phyloP scores from a whole-genome alignment of 192 early-diverging fungal genomes.

The Podila horticola region DNA sequence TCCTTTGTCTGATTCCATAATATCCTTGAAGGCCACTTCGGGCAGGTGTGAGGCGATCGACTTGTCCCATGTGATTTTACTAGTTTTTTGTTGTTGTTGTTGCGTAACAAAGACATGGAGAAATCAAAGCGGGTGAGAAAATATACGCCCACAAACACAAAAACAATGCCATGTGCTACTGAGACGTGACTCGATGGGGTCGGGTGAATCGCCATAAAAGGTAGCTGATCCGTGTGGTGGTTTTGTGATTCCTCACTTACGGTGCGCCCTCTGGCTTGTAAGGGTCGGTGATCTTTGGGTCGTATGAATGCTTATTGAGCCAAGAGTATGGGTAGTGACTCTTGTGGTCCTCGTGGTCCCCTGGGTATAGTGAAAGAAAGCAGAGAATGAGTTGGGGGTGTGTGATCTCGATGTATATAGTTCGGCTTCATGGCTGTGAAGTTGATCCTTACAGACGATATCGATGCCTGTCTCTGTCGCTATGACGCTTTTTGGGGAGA shows the following conservation, averaged over 20 bases:
- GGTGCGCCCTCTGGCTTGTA: slow-evolving; percentile 34
- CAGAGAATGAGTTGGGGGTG: slow-evolving; percentile 2
- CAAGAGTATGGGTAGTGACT: slow-evolving; percentile 69
- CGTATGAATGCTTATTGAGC: slow-evolving; percentile 74
- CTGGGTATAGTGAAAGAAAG: slow-evolving; percentile 20
- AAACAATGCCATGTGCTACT: slow-evolving; percentile 20
- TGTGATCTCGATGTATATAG: not conserved
- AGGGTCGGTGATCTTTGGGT: slow-evolving; percentile 56
- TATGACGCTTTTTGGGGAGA: slow-evolving; percentile 55
- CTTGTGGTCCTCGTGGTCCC: slow-evolving; percentile 67
- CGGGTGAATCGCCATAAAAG: slow-evolving; percentile 8
- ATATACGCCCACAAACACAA: too few species aligned
- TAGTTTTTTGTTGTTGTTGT: not conserved
- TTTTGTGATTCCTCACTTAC: slow-evolving; percentile 15
- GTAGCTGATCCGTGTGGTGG: not conserved
- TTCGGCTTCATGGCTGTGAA: not conserved
- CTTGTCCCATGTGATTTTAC: slow-evolving; percentile 49
- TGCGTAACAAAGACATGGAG: too few species aligned
- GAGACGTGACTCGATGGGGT: slow-evolving; percentile 5
- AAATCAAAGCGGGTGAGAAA: not conserved
- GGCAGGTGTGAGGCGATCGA: slow-evolving; percentile 38
- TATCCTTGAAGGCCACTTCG: slow-evolving; percentile 62
- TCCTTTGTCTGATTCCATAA: slow-evolving; percentile 75
- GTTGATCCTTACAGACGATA: slow-evolving; percentile 52
- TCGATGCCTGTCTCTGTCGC: slow-evolving; percentile 52